Base-by-base conservation (phyloP, 495 filamentous ascomycete species). In the Aspergillus conjunctus region DNA sequence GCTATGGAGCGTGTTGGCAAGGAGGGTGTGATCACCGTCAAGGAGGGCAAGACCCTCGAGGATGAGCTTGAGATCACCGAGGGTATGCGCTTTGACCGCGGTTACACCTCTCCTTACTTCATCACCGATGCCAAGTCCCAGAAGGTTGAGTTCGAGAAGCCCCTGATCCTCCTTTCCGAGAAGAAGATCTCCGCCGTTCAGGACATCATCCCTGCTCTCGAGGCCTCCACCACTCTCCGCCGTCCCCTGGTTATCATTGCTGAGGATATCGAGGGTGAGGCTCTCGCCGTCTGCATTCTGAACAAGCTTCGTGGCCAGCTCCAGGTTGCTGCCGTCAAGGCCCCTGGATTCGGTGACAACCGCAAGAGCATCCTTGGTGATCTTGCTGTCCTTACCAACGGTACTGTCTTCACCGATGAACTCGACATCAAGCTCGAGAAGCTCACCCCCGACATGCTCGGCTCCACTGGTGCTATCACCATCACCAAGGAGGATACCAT, bases 401-500 rank as follows among this genome's bases (percentile, higher is more conserved):
- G 87, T 73, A 95, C 87, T 58, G 94, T 98, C 78, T 98, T 98
- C 85, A 93, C 88, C 56, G 93, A 97, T 68, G 94, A 98, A 85
- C 89, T 98, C 58, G 95, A 97, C 68, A 85, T 97, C 75, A 98
- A 98, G 85, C 90, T 98, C 44, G 94, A 98, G 80, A 98, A 97
- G 87, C 87, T 90, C 63, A 98, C 91, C 46, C 80, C 87, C 55
- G 94, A 98, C 63, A 91, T 96, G 87, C 92, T 98, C 69, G 94
- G 94, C 62, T 93, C 93, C 51, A 97, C 93, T 64, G 94, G 94
- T 65, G 91, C 93, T 59, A 97, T 98, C 83, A 97, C 94, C 73
- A 98, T 98, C 80, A 98, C 95, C 69, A 98, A 98, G 86, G 94
- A 98, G 79, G 94, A 98, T 77, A 98, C 94, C 70, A 97, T 98